Percentiles rank a stretch among this genome's conserved stretches.
phyloP scores from a whole-genome alignment of 2,329 filamentous ascomycete genomes.

The Epichloe scottii region DNA sequence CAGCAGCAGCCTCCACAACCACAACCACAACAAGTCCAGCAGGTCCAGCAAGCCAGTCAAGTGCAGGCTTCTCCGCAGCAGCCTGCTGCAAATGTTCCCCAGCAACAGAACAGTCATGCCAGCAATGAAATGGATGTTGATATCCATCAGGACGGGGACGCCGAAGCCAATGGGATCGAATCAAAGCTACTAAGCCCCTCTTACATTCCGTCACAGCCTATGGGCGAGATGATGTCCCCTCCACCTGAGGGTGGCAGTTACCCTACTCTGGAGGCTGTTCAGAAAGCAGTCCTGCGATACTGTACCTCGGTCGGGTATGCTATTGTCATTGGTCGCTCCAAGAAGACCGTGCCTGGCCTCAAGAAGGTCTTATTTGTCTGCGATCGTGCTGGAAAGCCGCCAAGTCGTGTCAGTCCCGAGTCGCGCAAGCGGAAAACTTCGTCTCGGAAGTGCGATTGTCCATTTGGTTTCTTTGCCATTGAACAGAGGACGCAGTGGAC shows the following conservation, averaged over 20 bases:
- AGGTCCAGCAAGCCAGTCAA: constrained; percentile 21
- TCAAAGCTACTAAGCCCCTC: constrained; percentile 35
- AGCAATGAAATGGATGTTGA: constrained; percentile 42
- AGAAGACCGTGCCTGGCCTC: constrained; percentile 53
- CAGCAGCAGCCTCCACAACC: constrained; percentile 2
- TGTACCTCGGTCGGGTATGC: constrained; percentile 56
- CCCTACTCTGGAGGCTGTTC: constrained; percentile 50
- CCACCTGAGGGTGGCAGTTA: constrained; percentile 53
- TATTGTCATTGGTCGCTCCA: constrained; percentile 55
- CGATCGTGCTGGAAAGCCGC: constrained; percentile 51
- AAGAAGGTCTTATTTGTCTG: constrained; percentile 59
- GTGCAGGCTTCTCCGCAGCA: constrained; percentile 18
- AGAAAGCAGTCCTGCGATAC: constrained; percentile 51
- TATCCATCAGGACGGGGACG: constrained; percentile 34
- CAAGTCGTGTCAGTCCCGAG: constrained; percentile 49
- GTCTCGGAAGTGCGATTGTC: constrained; percentile 56
- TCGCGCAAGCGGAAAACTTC: constrained; percentile 53
- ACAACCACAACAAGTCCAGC: constrained; percentile 16
- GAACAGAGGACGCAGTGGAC: constrained; percentile 57
- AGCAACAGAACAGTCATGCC: constrained; percentile 29
- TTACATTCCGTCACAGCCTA: constrained; percentile 39
- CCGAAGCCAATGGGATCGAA: constrained; percentile 30
- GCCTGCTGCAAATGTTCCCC: constrained; percentile 23
- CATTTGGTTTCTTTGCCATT: constrained; percentile 58
- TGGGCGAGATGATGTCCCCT: constrained; percentile 48